Base-by-base conservation (phyloP, 164 flowering plant species). In the Paratinospora sagittata region DNA sequence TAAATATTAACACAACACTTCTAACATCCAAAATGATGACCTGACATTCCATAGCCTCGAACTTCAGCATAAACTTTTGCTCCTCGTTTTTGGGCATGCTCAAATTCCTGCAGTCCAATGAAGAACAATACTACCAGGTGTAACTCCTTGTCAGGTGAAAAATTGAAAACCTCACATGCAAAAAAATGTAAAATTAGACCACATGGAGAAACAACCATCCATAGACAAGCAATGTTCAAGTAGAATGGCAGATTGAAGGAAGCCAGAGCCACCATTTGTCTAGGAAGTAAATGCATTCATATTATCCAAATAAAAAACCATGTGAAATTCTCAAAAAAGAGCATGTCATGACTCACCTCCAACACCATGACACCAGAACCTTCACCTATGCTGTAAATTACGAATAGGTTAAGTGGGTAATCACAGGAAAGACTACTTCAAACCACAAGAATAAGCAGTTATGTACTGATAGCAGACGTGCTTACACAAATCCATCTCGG, bases 41-140 rank as follows among this genome's bases (percentile, higher is more conserved):
- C 98, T 91, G 99, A 95, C 92, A 87, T 91, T 74, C 99, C 99
- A 85, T 91, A 95, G 61, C 99, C 99, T 66, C 95, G 85, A 78
- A 96, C 67, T 81, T 95, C 97, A 0, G 99, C 97, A 81, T 95
- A 95, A 30, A 91, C 82, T 78, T 86, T 90, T 67, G 98, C 98
- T 73, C 96, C 96, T 62, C 99, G 83, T 43, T 81, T 76, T 72
- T 78, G 82, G 57, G 99, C 99, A 86, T 95, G 98, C 74, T 86
- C 88, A 67, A 91, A 84, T 71, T 90, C 99, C 99, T 94, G 61
- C 47, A 27, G 71, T 58, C 69, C 55, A 74, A 47, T 68, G 65
- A 24, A 21, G 41, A 72, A 60, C 61, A 64, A 23, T 65, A 26
- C 26, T 11, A 65, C 43, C 27, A 75, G 69, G 45, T 49, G 9